Evolutionary conservation across 169 alveolate genomes (phyloP), one percentile per base, ranked within the genome.

Genomic region (Plasmodium gallinaceum): DNA sequence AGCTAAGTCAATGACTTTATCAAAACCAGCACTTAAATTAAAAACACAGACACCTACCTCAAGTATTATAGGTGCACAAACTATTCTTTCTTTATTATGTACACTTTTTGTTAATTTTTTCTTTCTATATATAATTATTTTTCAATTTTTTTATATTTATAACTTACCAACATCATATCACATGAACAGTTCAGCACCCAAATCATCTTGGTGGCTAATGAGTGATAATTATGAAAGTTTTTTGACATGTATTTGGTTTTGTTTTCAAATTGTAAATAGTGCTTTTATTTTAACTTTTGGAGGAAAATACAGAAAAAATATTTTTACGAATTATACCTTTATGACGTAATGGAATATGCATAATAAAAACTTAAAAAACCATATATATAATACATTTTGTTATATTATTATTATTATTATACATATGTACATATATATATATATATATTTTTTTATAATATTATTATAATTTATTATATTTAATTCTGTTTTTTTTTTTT

Each of bases 201-300:
- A 94, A 2, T 95, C 96, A n/a, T 93, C 97, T 5, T 95, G 97
- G 97, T 95, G 97, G 97, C 93, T 93, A 75, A 80, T 96, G 91
- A 91, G 97, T n/a, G 98, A 96, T 92, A 96, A 95, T 78, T 96
- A 94, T 83, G 98, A 96, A 71, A 95, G 97, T 54, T 95, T 97
- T 12, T 86, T 95, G 10, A 88, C 95, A 18, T 92, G 96, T 52
- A 80, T 96, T 43, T 95, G 97, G 98, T 88, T 96, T 69, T 93
- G 96, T 52, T 91, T 92, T 60, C 97, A 95, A 92, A 94, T 96
- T 66, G 95, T 92, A 37, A 96, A 95, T 87, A 94, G 97, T n/a
- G 98, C 97, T 3, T 58, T 95, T 51, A 95, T 96, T 14, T 93
- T 93, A 51, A 92, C 96, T n/a, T 92, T 95, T 60, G 98, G 98